Conservation (phyloP, 805 yeast genomes). For the Cyberlindnera amylophila region DNA sequence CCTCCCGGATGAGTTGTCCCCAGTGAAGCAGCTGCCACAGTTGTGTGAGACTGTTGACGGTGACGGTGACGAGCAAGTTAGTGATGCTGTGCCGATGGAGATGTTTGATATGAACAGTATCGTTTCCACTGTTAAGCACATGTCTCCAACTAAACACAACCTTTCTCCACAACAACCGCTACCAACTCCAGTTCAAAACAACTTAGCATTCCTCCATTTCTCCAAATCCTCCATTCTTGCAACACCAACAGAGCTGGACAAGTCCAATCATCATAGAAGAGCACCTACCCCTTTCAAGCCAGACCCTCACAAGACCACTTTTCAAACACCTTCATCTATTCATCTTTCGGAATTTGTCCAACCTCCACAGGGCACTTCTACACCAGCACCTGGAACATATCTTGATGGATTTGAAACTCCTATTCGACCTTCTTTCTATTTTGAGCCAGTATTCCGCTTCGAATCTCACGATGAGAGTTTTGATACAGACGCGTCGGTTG, state of each 20-base stretch:
- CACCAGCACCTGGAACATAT: constrained; percentile 20
- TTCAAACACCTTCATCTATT: constrained; percentile 17
- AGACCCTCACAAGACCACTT: background rate
- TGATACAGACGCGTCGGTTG: constrained; percentile 9
- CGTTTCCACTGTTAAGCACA: constrained; percentile 8
- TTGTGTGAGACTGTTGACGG: background rate
- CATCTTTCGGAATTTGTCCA: constrained; percentile 28
- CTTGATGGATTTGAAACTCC: constrained; percentile 2
- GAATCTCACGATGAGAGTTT: constrained; percentile 6
- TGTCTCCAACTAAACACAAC: constrained; percentile 10
- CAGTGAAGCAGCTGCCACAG: too few species aligned
- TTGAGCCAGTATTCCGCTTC: constrained; percentile 22
- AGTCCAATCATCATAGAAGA: too few species aligned
- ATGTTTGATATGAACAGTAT: constrained; percentile 17
- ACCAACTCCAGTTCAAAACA: background rate
- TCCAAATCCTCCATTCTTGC: constrained; percentile 4
- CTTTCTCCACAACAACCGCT: constrained; percentile 2
- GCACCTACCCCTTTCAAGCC: too few species aligned
- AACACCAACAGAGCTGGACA: background rate
- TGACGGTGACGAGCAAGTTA: background rate
- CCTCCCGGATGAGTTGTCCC: background rate
- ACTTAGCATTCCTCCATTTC: background rate
- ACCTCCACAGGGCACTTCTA: constrained; percentile 27
- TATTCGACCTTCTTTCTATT: constrained; percentile 16
- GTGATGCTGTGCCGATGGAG: constrained; percentile 5